Conservation (phyloP, 179 eudicot genomes). For the Beta lomatogona region DNA sequence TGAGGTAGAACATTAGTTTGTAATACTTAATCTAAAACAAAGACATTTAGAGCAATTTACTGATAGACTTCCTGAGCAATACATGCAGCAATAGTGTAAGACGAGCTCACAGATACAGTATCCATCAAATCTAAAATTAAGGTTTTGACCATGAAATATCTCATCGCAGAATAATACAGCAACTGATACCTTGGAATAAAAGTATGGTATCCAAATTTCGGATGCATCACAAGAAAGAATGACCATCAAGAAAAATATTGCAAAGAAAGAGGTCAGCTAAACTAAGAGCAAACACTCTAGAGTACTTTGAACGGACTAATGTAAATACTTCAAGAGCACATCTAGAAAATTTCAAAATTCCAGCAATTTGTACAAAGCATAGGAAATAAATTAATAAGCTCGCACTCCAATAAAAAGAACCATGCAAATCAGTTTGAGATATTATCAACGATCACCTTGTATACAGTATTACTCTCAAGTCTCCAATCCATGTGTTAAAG, state of each 20-base stretch:
- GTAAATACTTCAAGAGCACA: background rate
- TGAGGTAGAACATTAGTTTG: background rate
- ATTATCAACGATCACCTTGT: background rate
- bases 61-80: background rate
- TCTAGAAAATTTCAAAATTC: background rate
- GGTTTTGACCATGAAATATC: background rate
- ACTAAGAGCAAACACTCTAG: background rate
- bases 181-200: background rate
- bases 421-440: background rate
- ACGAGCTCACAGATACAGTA: background rate
- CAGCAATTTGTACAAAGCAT: background rate
- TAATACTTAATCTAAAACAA: background rate
- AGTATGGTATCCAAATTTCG: background rate
- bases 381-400: background rate
- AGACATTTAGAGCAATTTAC: background rate
- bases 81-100: background rate
- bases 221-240: background rate
- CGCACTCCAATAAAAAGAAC: too few species aligned
- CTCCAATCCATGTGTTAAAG: background rate
- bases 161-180: background rate
- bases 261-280: background rate
- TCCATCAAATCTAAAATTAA: background rate
- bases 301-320: background rate
- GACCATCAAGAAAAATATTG: background rate
- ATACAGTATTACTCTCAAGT: background rate